A percentile compares a stretch with the other conserved stretches of the same genome.
These are phyloP conservation scores for Euptelea pleiosperma DNA, from an alignment of 164 flowering plant species.

Conservation along the genomic window DNA sequence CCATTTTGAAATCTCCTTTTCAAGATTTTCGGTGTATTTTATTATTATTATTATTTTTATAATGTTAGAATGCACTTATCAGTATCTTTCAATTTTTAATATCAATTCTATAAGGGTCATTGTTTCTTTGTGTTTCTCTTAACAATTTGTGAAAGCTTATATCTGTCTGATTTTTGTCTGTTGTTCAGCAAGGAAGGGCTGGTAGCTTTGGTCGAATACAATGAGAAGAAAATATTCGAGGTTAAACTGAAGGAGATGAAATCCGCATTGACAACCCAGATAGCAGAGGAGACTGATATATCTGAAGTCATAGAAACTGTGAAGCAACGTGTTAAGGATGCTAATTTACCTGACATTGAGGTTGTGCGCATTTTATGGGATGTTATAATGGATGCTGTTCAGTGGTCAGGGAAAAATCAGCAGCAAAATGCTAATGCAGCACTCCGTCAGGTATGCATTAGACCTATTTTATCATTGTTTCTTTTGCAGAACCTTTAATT, in stretches of 20 bases:
- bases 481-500: background rate
- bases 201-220: conserved; percentile 71
- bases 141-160: no score
- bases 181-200: conserved; percentile 80
- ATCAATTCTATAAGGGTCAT: no score
- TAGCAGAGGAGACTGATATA: conserved; percentile 80
- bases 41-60: no score
- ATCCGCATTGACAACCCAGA: conserved; percentile 74
- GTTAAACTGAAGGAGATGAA: conserved; percentile 95
- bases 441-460: conserved; percentile 65
- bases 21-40: no score
- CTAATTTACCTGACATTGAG: conserved; percentile 85
- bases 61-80: no score
- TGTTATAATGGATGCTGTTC: conserved; percentile 95
- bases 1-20: no score
- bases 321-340: conserved; percentile 83
- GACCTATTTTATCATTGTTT: background rate
- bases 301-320: conserved; percentile 84
- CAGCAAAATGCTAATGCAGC: conserved; percentile 98
- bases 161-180: conserved; percentile 2
- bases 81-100: no score
- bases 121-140: no score
- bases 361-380: conserved; percentile 91
- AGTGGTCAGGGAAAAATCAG: conserved; percentile 99
- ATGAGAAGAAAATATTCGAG: conserved; percentile 93